Base-by-base conservation (phyloP, 1,139 yeast genomes). In the Geotrichum australiense region DNA sequence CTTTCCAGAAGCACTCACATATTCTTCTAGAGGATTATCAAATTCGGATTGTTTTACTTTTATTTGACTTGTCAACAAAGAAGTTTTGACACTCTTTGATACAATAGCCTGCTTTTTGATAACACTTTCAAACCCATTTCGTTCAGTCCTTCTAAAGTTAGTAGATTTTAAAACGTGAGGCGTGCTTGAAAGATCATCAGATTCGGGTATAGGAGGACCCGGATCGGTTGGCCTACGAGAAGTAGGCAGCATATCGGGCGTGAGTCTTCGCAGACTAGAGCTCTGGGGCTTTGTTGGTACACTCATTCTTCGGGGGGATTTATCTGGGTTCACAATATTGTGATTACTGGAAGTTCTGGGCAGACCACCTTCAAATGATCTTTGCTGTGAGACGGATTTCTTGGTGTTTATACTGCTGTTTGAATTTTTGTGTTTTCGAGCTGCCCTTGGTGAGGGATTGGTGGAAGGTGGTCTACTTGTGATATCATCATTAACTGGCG, bases 21-120 rank as follows among this genome's bases (percentile, higher is more conserved):
- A 68, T 44, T 62, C 64, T 39, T 66, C 70, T 16, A 68, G 55
- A 1, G 72, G 71, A 46, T 66, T 63, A 23, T 57, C 61, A 21
- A 53, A 51, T 2, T 56, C 43, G 5, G 61, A 49, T 38, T 54
- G 55, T 41, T 57, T 58, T 34, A 54, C 57, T 30, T 51, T 51
- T 34, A 62, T 58, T 24, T 56, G 55, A n/a, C 48, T 48, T 3
- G 61, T 54, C n/a, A 62, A 53, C 23, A 47, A 45, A 10, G 59
- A 52, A 4, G 42, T 36, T 35, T 39, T 45, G 1, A 37, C 12
- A 12, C 2, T 19, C 10, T 4, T 19, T 5, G 10, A 5, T n/a
- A 37, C 5, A 5, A 35, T 3, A 14, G 18, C 16, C 20, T 30
- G 43, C 35, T 45, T 45, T 35, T 43, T 43, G 16, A 39, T 34